Percentiles rank a stretch among this genome's conserved stretches.
phyloP scores from a whole-genome alignment of 495 filamentous ascomycete species.

The Ramalina intermedia region DNA sequence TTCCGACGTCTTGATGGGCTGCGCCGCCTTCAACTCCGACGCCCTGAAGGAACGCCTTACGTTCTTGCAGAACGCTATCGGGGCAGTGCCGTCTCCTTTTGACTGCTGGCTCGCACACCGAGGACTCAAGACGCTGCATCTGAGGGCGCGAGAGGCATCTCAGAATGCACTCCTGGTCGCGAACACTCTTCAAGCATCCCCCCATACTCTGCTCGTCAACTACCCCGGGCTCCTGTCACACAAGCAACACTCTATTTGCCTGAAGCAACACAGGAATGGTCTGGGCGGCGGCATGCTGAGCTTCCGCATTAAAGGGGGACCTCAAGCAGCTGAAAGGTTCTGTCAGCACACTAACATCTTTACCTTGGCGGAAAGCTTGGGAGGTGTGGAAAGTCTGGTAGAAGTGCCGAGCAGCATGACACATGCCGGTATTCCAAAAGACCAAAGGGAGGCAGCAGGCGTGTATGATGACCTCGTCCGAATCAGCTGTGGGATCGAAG shows the following conservation, averaged over 20 bases:
- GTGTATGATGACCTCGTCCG: constrained; percentile 96
- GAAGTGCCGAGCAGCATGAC: constrained; percentile 94
- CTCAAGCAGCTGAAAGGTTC: constrained; percentile 75
- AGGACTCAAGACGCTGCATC: constrained; percentile 90
- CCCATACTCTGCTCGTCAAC: constrained; percentile 75
- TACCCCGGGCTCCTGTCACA: constrained; percentile 87
- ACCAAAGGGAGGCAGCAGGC: constrained; percentile 77
- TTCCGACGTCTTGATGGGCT: constrained; percentile 94
- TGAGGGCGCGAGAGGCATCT: constrained; percentile 73
- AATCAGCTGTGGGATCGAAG: constrained; percentile 87
- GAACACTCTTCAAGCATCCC: constrained; percentile 58
- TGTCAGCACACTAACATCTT: constrained; percentile 82
- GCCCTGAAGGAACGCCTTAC: constrained; percentile 57
- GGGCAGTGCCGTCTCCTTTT: constrained; percentile 85
- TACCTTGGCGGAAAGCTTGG: constrained; percentile 84
- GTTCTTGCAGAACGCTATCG: constrained; percentile 96
- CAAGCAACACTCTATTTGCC: constrained; percentile 67
- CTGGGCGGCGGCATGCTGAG: constrained; percentile 96
- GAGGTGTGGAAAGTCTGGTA: constrained; percentile 82
- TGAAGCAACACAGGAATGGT: constrained; percentile 83
- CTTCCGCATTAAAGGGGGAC: constrained; percentile 87
- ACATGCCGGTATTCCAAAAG: constrained; percentile 83
- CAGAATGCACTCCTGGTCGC: constrained; percentile 72
- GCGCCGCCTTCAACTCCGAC: constrained; percentile 85
- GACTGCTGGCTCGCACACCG: constrained; percentile 99